phyloP scores from a whole-genome alignment of 805 yeast species.

The Schwanniomyces occidentalis region DNA sequence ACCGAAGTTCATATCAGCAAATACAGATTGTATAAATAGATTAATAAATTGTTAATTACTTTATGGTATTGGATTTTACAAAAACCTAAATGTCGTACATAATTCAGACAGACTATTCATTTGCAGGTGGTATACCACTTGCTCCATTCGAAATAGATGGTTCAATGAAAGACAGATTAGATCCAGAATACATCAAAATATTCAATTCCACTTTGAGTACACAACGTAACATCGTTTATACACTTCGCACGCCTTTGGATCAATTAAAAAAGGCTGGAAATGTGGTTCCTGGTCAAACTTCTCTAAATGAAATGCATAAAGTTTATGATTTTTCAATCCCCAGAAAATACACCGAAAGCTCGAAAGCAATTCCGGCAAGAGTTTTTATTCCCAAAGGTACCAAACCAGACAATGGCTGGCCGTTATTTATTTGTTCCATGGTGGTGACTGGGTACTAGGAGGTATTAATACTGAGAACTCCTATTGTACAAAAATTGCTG shows the following conservation, averaged over 20 bases:
- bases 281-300: constrained; percentile 44
- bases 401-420: constrained; percentile 37
- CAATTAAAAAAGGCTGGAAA: constrained; percentile 32
- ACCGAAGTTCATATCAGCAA: too few relatives aligned
- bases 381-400: constrained; percentile 38
- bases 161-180: constrained; percentile 27
- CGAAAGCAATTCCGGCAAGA: constrained; percentile 25
- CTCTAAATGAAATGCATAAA: constrained; percentile 24
- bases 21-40: not conserved
- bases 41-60: not conserved
- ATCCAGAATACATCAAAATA: constrained; percentile 39
- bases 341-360: constrained; percentile 26
- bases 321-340: constrained; percentile 32
- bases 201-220: constrained; percentile 26
- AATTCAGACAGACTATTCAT: constrained; percentile 21
- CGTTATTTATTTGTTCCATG: constrained; percentile 43
- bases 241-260: constrained; percentile 36
- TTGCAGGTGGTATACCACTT: constrained; percentile 24
- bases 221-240: constrained; percentile 29
- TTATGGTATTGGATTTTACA: not conserved
- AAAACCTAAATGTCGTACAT: constrained; percentile 1
- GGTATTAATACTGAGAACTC: constrained; percentile 41
- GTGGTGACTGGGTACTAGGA: constrained; percentile 49
- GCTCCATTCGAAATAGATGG: constrained; percentile 33
- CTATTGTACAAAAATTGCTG: constrained; percentile 42